A percentile compares a stretch with the other conserved stretches of the same genome.
phyloP scores from a whole-genome alignment of 345 rosid genomes.

The Populus davidiana region DNA sequence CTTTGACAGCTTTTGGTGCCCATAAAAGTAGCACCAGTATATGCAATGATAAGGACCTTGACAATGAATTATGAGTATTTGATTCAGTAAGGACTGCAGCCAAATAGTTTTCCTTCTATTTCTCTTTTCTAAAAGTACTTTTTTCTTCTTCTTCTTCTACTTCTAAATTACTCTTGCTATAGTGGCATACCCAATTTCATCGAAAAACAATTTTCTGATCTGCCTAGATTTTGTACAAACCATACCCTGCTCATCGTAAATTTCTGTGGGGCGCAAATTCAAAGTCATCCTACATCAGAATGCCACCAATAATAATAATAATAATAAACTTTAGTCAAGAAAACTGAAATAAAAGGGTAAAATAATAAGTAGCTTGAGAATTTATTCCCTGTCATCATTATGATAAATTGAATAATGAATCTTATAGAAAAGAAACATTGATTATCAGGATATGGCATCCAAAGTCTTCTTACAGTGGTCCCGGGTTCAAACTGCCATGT shows the following conservation, averaged over 20 bases:
- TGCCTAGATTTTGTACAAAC: background rate
- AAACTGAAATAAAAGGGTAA: background rate
- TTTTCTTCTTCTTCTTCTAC: background rate
- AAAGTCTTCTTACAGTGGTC: background rate
- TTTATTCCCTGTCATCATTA: background rate
- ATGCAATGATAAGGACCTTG: background rate
- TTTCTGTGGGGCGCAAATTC: background rate
- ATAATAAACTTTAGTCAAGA: background rate
- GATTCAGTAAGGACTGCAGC: background rate
- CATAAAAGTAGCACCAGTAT: background rate
- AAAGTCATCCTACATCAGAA: background rate
- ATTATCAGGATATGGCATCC: background rate
- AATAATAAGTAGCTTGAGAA: background rate
- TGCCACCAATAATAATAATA: background rate
- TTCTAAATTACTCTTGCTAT: background rate
- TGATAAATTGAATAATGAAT: background rate
- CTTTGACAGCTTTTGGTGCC: background rate
- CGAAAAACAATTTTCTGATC: background rate
- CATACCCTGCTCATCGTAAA: background rate
- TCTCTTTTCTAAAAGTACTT: too few relatives aligned
- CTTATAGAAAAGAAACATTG: background rate
- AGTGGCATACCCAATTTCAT: background rate
- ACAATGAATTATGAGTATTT: background rate
- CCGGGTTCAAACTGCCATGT: background rate
- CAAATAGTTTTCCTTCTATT: too few relatives aligned